These are phyloP conservation scores for Puccinia triticina DNA, from an alignment of 1,284 basidiomycete species.

Conservation along the genomic window DNA sequence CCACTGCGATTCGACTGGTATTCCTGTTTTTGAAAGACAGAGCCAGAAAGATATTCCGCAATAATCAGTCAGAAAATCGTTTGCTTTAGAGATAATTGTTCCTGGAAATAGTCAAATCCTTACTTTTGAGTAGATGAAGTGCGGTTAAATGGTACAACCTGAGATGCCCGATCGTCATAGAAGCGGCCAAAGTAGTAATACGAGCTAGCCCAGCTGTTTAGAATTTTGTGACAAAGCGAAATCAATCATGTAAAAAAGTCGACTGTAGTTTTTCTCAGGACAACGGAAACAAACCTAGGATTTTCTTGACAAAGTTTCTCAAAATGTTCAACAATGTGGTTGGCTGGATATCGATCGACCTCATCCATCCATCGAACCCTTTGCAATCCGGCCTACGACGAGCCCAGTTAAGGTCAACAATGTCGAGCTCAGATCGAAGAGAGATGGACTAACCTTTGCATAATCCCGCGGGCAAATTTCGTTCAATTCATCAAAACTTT, in stretches of 20 bases:
- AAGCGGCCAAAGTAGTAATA: conserved; percentile 84
- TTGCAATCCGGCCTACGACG: conserved; percentile 74
- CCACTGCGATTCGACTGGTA: conserved; percentile 28
- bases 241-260: conserved; percentile 43
- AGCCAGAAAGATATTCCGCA: not conserved
- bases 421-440: not conserved
- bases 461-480: conserved; percentile 59
- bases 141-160: conserved; percentile 13
- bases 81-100: not conserved
- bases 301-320: conserved; percentile 66
- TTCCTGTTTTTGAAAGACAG: conserved; percentile 12
- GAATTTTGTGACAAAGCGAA: not conserved
- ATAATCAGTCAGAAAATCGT: not conserved
- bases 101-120: not conserved
- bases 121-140: conserved; percentile 24
- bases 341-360: conserved; percentile 76
- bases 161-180: conserved; percentile 67
- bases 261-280: not conserved
- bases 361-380: conserved; percentile 92
- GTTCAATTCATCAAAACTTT: conserved; percentile 33
- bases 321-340: conserved; percentile 70
- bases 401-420: not conserved
- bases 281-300: conserved; percentile 65
- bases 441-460: conserved; percentile 69
- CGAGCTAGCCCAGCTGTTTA: conserved; percentile 76